A percentile compares a stretch with the other conserved stretches of the same genome.
These are phyloP conservation scores for Eutrema yunnanense DNA, from an alignment of 345 rosid species.

Conservation along the genomic window DNA sequence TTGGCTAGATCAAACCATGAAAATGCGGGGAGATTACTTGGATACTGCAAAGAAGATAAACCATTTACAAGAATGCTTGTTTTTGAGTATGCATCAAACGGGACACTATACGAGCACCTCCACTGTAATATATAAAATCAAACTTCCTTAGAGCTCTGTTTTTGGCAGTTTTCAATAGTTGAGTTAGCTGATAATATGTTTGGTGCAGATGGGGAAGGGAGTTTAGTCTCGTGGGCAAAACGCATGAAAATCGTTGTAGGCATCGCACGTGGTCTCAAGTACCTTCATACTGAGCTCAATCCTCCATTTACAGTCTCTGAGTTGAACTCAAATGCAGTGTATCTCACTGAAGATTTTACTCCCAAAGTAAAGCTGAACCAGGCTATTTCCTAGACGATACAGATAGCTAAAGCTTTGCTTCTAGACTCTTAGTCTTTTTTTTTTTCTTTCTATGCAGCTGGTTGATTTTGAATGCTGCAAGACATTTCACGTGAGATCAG, in stretches of 20 bases:
- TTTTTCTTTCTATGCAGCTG: conserved; percentile 42
- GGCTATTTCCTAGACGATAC: not conserved
- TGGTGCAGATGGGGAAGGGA: conserved; percentile 83
- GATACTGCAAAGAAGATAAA: conserved; percentile 70
- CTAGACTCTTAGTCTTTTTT: not conserved
- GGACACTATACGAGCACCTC: conserved; percentile 90
- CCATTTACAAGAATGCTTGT: conserved; percentile 96
- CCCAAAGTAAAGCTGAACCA: conserved; percentile 55
- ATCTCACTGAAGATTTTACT: conserved; percentile 91
- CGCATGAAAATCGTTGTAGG: conserved; percentile 87
- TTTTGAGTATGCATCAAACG: conserved; percentile 93
- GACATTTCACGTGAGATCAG: conserved; percentile 67
- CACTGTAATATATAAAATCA: conserved; percentile 62
- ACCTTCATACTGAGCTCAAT: conserved; percentile 75
- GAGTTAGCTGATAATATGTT: not conserved
- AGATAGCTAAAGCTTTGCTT: not conserved
- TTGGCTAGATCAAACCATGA: conserved; percentile 87
- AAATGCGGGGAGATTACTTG: conserved; percentile 73
- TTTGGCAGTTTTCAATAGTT: not conserved
- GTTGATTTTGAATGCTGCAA: conserved; percentile 98
- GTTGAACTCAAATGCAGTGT: conserved; percentile 78
- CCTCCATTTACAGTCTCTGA: conserved; percentile 90
- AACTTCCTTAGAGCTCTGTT: not conserved
- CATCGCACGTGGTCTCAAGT: conserved; percentile 77
- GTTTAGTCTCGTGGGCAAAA: conserved; percentile 78